These are phyloP conservation scores for Metarhizium rileyi DNA, from an alignment of 2,329 filamentous ascomycete species.

Conservation along the genomic window DNA sequence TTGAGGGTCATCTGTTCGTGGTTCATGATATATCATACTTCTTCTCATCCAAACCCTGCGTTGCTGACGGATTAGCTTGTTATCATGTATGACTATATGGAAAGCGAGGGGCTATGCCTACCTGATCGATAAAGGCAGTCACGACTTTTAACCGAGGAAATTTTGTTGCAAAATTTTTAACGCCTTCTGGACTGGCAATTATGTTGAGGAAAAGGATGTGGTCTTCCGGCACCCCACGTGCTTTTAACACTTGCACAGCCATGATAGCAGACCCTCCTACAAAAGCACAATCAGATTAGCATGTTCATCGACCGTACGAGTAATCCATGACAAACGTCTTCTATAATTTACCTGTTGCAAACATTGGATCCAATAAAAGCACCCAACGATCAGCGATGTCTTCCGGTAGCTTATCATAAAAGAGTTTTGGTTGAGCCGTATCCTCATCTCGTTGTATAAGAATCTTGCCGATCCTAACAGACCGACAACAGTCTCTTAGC, in stretches of 20 bases:
- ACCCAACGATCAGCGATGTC: constrained; percentile 94
- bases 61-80: constrained; percentile 1
- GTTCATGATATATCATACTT: constrained; percentile 51
- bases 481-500: constrained; percentile 88
- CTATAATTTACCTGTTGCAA: constrained; percentile 67
- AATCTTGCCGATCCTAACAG: constrained; percentile 97
- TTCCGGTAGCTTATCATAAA: constrained; percentile 94
- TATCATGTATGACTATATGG: not conserved
- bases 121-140: constrained; percentile 88
- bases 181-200: constrained; percentile 92
- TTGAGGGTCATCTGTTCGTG: not conserved
- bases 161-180: constrained; percentile 77
- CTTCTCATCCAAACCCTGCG: constrained; percentile 81
- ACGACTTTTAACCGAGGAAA: constrained; percentile 87
- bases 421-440: constrained; percentile 81
- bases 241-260: constrained; percentile 88
- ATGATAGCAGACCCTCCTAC: constrained; percentile 89
- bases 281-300: not conserved
- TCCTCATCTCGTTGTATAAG: constrained; percentile 96
- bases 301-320: constrained; percentile 2
- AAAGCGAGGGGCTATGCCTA: constrained; percentile 19
- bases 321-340: not conserved
- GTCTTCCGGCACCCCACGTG: constrained; percentile 85
- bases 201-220: constrained; percentile 93
- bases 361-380: constrained; percentile 93